phyloP scores from a whole-genome alignment of 1,284 basidiomycete species.

The Fomitopsis pinicola region DNA sequence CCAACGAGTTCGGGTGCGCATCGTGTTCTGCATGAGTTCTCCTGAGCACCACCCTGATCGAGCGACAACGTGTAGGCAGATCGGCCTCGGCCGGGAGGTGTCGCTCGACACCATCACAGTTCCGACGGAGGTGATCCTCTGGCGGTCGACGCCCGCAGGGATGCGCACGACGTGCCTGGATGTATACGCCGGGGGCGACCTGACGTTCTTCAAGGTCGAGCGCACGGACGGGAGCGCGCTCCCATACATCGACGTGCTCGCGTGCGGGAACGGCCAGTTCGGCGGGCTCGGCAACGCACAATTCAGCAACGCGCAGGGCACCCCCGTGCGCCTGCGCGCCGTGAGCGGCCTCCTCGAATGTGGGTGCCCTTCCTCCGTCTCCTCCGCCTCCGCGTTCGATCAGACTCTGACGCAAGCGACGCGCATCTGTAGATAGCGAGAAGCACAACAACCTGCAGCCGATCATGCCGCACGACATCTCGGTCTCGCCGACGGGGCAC shows the following conservation, averaged over 20 bases:
- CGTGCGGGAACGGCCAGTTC: slow-evolving; percentile 82
- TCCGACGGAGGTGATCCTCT: slow-evolving; percentile 83
- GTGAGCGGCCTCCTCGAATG: slow-evolving; percentile 86
- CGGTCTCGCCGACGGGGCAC: slow-evolving; percentile 76
- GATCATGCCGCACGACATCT: slow-evolving; percentile 66
- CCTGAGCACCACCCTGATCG: background rate
- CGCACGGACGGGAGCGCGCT: slow-evolving; percentile 38
- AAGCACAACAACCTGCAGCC: slow-evolving; percentile 54
- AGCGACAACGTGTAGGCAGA: slow-evolving; percentile 49
- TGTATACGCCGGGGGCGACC: slow-evolving; percentile 70
- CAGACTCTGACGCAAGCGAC: background rate
- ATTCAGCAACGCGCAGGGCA: slow-evolving; percentile 72
- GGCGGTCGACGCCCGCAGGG: slow-evolving; percentile 50
- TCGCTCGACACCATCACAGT: slow-evolving; percentile 72
- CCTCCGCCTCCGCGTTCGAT: background rate
- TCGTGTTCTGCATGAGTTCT: background rate
- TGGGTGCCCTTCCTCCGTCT: slow-evolving; percentile 32
- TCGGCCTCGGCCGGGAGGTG: slow-evolving; percentile 74
- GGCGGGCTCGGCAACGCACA: slow-evolving; percentile 84
- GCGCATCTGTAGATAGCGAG: slow-evolving; percentile 58
- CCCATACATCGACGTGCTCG: slow-evolving; percentile 65
- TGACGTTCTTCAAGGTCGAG: slow-evolving; percentile 78
- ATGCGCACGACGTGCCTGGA: slow-evolving; percentile 59
- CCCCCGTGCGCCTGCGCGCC: slow-evolving; percentile 73
- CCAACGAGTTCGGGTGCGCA: slow-evolving; percentile 75